Conservation (phyloP, 345 rosid genomes). For the Combretum micranthum region DNA sequence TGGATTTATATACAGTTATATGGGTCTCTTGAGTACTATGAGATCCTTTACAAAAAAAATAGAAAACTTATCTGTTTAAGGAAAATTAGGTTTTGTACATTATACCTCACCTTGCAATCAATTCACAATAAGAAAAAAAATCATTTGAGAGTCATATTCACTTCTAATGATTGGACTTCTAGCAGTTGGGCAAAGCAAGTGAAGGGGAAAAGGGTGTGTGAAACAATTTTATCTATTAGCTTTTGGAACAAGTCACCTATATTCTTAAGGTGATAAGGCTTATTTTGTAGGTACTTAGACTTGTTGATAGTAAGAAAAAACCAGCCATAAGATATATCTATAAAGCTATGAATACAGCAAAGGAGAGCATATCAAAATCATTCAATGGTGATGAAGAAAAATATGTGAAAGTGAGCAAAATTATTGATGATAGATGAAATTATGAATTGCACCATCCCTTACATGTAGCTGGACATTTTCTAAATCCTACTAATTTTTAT, state of each 20-base stretch:
- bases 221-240: background rate
- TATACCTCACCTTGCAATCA: too few species aligned
- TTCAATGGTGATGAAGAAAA: background rate
- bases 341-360: slow-evolving; percentile 9
- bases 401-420: background rate
- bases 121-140: too few species aligned
- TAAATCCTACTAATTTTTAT: slow-evolving; percentile 8
- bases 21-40: too few species aligned
- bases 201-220: background rate
- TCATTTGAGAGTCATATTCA: too few species aligned
- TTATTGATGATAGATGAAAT: slow-evolving; percentile 16
- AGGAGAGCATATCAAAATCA: background rate
- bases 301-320: slow-evolving; percentile 15
- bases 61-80: too few species aligned
- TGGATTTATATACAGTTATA: too few species aligned
- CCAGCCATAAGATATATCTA: slow-evolving; percentile 12
- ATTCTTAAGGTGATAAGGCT: slow-evolving; percentile 4
- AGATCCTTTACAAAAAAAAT: too few species aligned
- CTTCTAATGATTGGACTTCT: too few species aligned
- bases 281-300: slow-evolving; percentile 5
- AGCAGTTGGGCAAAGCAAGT: too few species aligned
- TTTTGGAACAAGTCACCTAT: slow-evolving; percentile 11
- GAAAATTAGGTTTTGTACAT: too few species aligned
- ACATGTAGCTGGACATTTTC: slow-evolving; percentile 6
- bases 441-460: slow-evolving; percentile 5